Base-by-base conservation (phyloP, 2,329 filamentous ascomycete species). In the Kalaharituber pfeilii region DNA sequence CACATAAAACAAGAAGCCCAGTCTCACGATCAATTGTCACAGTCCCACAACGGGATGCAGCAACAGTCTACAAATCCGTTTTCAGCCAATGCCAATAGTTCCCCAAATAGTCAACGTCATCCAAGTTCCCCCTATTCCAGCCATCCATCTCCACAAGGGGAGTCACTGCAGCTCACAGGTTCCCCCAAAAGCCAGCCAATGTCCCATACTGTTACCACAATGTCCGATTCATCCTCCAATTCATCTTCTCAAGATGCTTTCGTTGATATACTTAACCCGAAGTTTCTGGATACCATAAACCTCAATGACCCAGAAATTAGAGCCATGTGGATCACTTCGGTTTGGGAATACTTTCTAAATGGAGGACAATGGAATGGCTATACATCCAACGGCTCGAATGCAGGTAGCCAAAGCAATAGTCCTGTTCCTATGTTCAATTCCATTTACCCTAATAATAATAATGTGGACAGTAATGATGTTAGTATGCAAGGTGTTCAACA, bases 291-390 rank as follows among this genome's bases (percentile, higher is more conserved):
- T 24, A 59, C 53, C 39, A 55, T 61, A 47, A 55, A 63, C 42
- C 56, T 63, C 8, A 63, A 63, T 53, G 58, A 63, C 30, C 60
- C 59, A 15, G 57, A 53, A 29, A 50, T 52, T 11, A 51, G 61
- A 42, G 51, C 56, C 9, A 51, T 55, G 30, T 63, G 61, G 61
- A 56, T 62, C n/a, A 54, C 54, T 30, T 60, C 61, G 5, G 57
- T 63, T 11, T 60, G 61, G 54, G 57, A 61, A 8, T 60, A 56
- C 33, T 62, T 63, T 28, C 55, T 53, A 5, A 53, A 18, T 20
- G 56, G 58, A 11, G 58, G 56, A 8, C 25, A 51, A 11, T 57
- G 52, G 52, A 5, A 47, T 47, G 42, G 42, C 13, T 22, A 47
- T 4, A 6, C 18, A 47, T 15, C 5, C 5, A 47, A 47, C 15